Conservation (phyloP, 2,329 filamentous ascomycete species). For the Dactylellina cionopaga region DNA sequence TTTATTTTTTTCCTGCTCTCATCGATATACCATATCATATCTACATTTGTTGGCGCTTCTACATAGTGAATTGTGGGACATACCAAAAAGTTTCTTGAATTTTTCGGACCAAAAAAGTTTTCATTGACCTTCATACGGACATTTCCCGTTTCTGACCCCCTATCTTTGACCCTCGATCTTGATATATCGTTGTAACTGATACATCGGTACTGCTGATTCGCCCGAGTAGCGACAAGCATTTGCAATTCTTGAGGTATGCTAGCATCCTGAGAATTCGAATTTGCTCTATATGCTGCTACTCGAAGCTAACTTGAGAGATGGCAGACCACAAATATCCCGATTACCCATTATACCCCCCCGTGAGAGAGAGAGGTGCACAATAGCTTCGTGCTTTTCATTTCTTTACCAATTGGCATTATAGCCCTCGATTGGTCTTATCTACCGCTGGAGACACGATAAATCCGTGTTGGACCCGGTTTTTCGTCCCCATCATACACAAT, state of each 20-base stretch:
- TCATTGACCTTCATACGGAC: neutral
- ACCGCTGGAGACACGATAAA: neutral
- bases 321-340: conserved; percentile 33
- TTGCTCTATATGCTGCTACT: conserved; percentile 51
- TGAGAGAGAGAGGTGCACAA: conserved; percentile 34
- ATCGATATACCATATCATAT: conserved; percentile 46
- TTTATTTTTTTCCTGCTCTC: conserved; percentile 3
- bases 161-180: conserved; percentile 4
- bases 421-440: neutral
- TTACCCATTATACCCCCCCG: conserved; percentile 18
- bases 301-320: conserved; percentile 48
- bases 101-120: conserved; percentile 29
- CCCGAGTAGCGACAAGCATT: conserved; percentile 48
- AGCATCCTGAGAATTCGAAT: conserved; percentile 52
- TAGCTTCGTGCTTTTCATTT: conserved; percentile 8
- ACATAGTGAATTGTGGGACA: conserved; percentile 28
- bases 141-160: neutral
- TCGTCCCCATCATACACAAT: conserved; percentile 18
- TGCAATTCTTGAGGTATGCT: conserved; percentile 53
- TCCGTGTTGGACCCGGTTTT: neutral
- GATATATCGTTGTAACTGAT: conserved; percentile 20
- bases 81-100: conserved; percentile 39
- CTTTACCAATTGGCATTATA: conserved; percentile 7
- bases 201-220: conserved; percentile 23
- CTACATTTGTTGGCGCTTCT: conserved; percentile 47